Evolutionary conservation across 345 rosid genomes (phyloP).

Genomic region (Litchi chinensis): DNA sequence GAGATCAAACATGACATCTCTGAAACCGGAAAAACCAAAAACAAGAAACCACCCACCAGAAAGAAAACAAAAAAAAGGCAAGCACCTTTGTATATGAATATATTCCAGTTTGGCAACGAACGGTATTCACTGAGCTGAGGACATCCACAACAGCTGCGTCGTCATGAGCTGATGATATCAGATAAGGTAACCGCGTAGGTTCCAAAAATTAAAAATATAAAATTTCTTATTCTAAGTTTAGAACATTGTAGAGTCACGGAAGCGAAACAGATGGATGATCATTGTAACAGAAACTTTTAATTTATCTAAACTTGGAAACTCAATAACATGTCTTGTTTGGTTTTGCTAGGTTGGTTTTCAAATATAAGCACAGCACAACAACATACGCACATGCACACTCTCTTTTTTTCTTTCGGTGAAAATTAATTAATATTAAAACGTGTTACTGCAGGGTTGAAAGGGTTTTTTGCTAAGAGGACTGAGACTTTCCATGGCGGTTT

Average conservation of each 20-base stretch:
- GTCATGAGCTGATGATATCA: not conserved
- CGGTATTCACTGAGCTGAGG: conserved; percentile 7
- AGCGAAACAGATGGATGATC: conserved; percentile 30
- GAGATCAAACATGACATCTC: not conserved
- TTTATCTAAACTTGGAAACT: conserved; percentile 1
- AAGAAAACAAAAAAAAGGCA: not conserved
- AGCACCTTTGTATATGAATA: not conserved
- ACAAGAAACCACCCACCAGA: not conserved
- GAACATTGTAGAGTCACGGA: conserved; percentile 14
- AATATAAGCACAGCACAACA: not conserved
- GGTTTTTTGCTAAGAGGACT: not conserved
- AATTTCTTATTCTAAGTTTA: conserved; percentile 15
- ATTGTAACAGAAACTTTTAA: conserved; percentile 1
- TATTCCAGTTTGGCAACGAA: not conserved
- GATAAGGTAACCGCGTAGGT: conserved; percentile 15
- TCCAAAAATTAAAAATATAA: not conserved
- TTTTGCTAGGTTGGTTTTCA: not conserved
- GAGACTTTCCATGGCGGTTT: not conserved
- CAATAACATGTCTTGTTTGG: not conserved
- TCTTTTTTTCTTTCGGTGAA: not conserved
- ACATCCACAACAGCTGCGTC: not conserved
- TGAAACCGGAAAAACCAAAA: not conserved
- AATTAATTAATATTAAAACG: not conserved
- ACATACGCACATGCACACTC: not conserved
- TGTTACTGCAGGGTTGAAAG: not conserved